A percentile compares a stretch with the other conserved stretches of the same genome.
Evolutionary conservation across 805 yeast species (phyloP).

Genomic region (Wickerhamiella spandovensis): DNA sequence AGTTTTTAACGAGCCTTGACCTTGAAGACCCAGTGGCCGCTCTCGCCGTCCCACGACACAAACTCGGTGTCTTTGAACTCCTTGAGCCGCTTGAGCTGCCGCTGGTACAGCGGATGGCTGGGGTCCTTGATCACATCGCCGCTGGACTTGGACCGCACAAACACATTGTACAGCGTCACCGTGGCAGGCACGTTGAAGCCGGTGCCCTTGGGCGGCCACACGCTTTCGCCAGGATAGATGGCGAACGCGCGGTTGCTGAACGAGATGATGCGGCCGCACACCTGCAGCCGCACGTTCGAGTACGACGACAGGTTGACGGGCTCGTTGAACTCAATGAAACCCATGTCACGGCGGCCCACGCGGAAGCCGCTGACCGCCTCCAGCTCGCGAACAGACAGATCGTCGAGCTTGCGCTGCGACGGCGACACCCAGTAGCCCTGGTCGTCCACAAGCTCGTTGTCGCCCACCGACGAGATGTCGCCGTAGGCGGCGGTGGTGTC

Average conservation of each 20-base stretch:
- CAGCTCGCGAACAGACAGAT: slow-evolving; percentile 48
- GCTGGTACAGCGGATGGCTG: slow-evolving; percentile 53
- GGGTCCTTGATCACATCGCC: slow-evolving; percentile 66
- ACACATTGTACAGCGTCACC: slow-evolving; percentile 66
- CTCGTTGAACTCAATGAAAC: slow-evolving; percentile 57
- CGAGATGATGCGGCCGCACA: slow-evolving; percentile 51
- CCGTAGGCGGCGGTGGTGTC: background rate
- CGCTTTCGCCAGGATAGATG: slow-evolving; percentile 55
- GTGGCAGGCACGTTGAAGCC: slow-evolving; percentile 71
- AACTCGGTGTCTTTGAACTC: slow-evolving; percentile 46
- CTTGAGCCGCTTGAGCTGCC: slow-evolving; percentile 57
- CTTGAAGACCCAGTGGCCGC: slow-evolving; percentile 33
- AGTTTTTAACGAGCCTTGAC: slow-evolving; percentile 14
- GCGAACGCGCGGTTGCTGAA: slow-evolving; percentile 48
- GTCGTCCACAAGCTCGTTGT: slow-evolving; percentile 29
- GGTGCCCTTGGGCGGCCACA: slow-evolving; percentile 51
- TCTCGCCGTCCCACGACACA: slow-evolving; percentile 59
- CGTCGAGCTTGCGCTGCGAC: slow-evolving; percentile 45
- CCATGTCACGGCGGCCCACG: slow-evolving; percentile 70
- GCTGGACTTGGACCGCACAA: slow-evolving; percentile 62
- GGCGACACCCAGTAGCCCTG: slow-evolving; percentile 88
- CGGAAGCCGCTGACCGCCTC: slow-evolving; percentile 49
- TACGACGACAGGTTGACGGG: slow-evolving; percentile 75
- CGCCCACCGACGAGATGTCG: background rate
- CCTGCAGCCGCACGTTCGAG: slow-evolving; percentile 40